phyloP scores from a whole-genome alignment of 768 basidiomycete genomes.

The Omphalotus guepiniiformis region DNA sequence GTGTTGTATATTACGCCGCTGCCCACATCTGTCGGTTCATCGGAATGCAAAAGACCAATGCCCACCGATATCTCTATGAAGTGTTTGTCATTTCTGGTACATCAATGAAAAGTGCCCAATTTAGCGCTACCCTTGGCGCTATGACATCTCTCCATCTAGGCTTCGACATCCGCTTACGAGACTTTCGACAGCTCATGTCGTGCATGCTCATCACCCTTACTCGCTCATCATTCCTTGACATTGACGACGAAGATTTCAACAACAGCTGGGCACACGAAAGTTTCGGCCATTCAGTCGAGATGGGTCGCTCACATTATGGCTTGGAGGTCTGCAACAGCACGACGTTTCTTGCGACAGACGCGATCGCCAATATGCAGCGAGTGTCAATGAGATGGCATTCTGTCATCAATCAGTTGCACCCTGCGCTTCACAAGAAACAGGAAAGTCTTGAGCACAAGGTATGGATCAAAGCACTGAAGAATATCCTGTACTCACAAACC shows the following conservation, averaged over 20 bases:
- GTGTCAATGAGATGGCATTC: slow-evolving; percentile 1
- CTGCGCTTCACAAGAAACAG: neutral
- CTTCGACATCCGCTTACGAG: neutral
- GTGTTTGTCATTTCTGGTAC: neutral
- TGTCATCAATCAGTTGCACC: neutral
- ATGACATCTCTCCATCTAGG: neutral
- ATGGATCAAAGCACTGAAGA: neutral
- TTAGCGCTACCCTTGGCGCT: neutral
- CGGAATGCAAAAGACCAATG: neutral
- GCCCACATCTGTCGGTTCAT: neutral
- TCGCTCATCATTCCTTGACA: neutral
- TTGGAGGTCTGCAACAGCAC: neutral
- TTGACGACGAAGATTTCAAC: neutral
- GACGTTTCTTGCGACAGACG: neutral
- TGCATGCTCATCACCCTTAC: neutral
- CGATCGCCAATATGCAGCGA: neutral
- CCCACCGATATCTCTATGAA: neutral
- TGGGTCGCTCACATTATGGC: neutral
- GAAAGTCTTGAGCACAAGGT: no score
- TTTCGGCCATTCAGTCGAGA: neutral
- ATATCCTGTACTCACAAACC: neutral
- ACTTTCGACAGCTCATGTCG: neutral
- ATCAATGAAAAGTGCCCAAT: neutral
- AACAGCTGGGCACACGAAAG: neutral
- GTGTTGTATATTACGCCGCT: neutral